phyloP scores from a whole-genome alignment of 441 rosid species.

The Melastoma candidum region DNA sequence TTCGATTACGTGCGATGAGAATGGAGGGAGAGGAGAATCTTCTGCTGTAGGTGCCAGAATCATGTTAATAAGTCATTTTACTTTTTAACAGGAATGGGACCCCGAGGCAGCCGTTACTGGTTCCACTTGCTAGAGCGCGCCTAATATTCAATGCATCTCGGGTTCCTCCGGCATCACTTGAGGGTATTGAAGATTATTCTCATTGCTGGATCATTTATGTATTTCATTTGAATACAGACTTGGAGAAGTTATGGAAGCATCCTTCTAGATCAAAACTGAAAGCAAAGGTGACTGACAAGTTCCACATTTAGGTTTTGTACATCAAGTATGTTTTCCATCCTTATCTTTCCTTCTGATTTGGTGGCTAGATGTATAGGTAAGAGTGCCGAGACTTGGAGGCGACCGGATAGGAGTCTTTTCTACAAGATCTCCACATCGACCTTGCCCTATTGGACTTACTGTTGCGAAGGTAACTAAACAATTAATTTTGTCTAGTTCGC shows the following conservation, averaged over 20 bases:
- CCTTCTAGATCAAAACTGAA: conserved; percentile 83
- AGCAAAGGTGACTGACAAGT: conserved; percentile 49
- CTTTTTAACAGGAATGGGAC: conserved; percentile 60
- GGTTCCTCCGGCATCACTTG: conserved; percentile 90
- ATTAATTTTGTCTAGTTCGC: neutral
- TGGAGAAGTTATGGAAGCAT: conserved; percentile 84
- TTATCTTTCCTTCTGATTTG: neutral
- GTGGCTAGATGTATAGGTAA: conserved; percentile 48
- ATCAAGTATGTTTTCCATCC: too few relatives aligned
- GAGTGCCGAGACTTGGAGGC: conserved; percentile 84
- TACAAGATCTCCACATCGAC: conserved; percentile 84
- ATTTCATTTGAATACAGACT: conserved; percentile 84
- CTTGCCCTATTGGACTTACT: conserved; percentile 86
- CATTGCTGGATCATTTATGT: conserved; percentile 90
- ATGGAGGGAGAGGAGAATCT: too few relatives aligned
- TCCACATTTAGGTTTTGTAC: too few relatives aligned
- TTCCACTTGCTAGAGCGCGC: conserved; percentile 75
- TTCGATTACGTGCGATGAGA: too few relatives aligned
- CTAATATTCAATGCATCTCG: conserved; percentile 50
- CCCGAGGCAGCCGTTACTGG: conserved; percentile 81
- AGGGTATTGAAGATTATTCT: conserved; percentile 77
- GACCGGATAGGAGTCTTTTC: conserved; percentile 77
- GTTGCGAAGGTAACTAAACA: conserved; percentile 58
- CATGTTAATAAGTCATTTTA: neutral
- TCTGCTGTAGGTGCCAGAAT: too few relatives aligned